Base-by-base conservation (phyloP, 2,329 filamentous ascomycete species). In the Fusarium sp. region DNA sequence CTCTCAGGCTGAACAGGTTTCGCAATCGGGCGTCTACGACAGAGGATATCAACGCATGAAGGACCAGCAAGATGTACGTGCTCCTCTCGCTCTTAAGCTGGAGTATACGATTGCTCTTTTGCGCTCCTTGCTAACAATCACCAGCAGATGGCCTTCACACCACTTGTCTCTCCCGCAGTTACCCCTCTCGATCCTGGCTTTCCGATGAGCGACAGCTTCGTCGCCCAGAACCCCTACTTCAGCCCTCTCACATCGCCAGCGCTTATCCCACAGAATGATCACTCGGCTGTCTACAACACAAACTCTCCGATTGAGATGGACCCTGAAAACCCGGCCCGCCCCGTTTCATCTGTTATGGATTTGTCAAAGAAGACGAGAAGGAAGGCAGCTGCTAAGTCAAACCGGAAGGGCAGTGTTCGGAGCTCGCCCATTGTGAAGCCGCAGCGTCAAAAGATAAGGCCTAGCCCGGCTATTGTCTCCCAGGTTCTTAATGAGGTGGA, bases 171-270 rank as follows among this genome's bases (percentile, higher is more conserved):
- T 20, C 94, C 94, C n/a, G 94, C 93, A 6, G 93, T 96, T 50
- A 95, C 94, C 2, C 94, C 94, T 25, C 87, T 95, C 60, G 94
- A 95, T 78, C 87, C 90, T 47, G 91, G 92, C 73, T 95, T 94
- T 79, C 86, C 88, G 54, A 84, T 90, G 69, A 89, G 91, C 27
- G 83, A 83, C 35, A 84, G 85, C 57, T 94, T 91, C 77, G 35
- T 27, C 22, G 88, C 89, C 7, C 91, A 92, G 0, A 90, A 89
- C 38, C 89, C 93, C 36, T 96, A 95, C 83, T 95, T 97, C 81
- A 97, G 94, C 79, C 94, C 94, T 11, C 86, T 97, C 58, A 95
- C 93, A 6, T 97, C 94, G 18, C 94, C 94, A 1, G 93, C 94
- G 5, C 85, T 97, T 20, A 92, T 94, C 81, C 93, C 93, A 9